Percentiles rank a stretch among this genome's conserved stretches.
phyloP scores from a whole-genome alignment of 768 basidiomycete genomes.

The Pleurotus eryngii region DNA sequence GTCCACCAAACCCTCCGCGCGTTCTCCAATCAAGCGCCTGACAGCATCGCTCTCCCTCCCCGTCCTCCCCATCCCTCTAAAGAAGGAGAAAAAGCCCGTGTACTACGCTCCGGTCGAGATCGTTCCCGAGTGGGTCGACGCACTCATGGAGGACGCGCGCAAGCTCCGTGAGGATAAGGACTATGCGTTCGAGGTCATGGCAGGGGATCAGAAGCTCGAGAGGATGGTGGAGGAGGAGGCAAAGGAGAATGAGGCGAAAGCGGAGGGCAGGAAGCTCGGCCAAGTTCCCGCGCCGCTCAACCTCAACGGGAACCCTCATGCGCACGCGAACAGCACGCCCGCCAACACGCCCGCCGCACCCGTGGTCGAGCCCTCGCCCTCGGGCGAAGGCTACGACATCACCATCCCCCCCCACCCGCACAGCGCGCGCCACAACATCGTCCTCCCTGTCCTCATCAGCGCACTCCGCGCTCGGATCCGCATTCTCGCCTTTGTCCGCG shows the following conservation, averaged over 20 bases:
- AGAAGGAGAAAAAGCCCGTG: slow-evolving; percentile 12
- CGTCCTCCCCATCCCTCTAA: no score
- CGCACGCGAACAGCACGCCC: background rate
- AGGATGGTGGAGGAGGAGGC: background rate
- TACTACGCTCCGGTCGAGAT: slow-evolving; percentile 43
- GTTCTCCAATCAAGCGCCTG: no score
- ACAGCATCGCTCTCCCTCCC: no score
- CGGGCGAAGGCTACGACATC: background rate
- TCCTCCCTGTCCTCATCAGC: slow-evolving; percentile 17
- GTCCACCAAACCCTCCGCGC: no score
- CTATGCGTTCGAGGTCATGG: slow-evolving; percentile 7
- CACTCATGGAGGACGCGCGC: slow-evolving; percentile 31
- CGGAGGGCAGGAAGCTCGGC: background rate
- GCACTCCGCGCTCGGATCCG: background rate
- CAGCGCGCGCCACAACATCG: background rate
- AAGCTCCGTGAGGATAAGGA: slow-evolving; percentile 25
- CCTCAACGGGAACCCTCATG: background rate
- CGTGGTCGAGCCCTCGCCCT: background rate
- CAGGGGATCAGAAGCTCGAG: background rate
- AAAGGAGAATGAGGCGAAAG: background rate
- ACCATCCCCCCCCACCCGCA: no score
- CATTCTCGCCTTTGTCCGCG: no score
- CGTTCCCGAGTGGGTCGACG: slow-evolving; percentile 32
- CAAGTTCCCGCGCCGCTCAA: background rate
- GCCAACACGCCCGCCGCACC: background rate